phyloP scores from a whole-genome alignment of 306 rosid species.

The Erythrophleum fordii region DNA sequence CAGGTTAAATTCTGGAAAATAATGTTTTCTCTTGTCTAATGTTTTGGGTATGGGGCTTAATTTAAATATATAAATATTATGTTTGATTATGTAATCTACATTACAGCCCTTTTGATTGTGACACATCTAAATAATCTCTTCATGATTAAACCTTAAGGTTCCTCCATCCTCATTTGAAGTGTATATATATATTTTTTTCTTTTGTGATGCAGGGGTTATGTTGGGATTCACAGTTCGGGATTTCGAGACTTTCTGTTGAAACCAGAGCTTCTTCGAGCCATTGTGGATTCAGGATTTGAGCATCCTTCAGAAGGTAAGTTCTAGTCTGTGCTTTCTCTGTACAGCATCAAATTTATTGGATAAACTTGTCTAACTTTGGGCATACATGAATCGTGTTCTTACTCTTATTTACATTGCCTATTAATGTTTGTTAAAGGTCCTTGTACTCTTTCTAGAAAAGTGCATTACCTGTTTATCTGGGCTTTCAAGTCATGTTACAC shows the following conservation, averaged over 20 bases:
- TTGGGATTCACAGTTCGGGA: conserved; percentile 85
- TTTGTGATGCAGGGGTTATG: conserved; percentile 69
- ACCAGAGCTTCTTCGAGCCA: conserved; percentile 84
- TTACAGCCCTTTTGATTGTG: background rate
- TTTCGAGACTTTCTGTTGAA: conserved; percentile 83
- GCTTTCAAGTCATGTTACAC: background rate
- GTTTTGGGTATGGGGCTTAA: background rate
- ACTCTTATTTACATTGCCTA: no score
- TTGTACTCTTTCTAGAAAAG: conserved; percentile 1
- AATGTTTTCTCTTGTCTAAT: background rate
- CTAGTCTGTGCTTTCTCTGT: background rate
- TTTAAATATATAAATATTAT: background rate
- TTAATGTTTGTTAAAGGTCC: background rate
- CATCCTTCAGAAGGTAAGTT: conserved; percentile 88
- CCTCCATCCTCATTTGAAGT: conserved; percentile 17
- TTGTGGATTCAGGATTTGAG: conserved; percentile 84
- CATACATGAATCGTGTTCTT: background rate
- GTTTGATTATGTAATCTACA: background rate
- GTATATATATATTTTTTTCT: background rate
- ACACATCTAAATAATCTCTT: background rate
- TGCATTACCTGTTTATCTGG: background rate
- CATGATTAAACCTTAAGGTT: conserved; percentile 12
- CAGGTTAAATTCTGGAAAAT: background rate
- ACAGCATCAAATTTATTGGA: background rate
- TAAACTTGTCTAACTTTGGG: background rate